Conservation (phyloP, 345 rosid genomes). For the Crucihimalaya himalaica region DNA sequence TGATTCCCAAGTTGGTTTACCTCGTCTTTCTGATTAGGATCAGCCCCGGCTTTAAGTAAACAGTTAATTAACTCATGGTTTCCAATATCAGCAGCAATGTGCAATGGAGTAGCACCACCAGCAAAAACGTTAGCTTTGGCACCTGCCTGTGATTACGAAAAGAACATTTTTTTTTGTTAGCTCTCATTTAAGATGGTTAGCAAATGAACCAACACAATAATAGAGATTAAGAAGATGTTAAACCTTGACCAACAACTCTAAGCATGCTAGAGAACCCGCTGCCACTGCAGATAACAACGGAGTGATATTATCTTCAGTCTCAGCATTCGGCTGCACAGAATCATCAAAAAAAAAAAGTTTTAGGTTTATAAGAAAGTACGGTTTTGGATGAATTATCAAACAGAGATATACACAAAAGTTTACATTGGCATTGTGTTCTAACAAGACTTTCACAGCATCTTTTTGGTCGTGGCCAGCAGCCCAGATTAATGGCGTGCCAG, state of each 20-base stretch:
- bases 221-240: constrained; percentile 18
- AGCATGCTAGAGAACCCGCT: constrained; percentile 77
- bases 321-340: constrained; percentile 83
- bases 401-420: constrained; percentile 2
- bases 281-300: constrained; percentile 90
- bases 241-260: constrained; percentile 81
- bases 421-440: constrained; percentile 81
- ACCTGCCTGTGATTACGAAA: constrained; percentile 63
- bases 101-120: constrained; percentile 94
- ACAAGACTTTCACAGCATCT: constrained; percentile 72
- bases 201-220: neutral
- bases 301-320: constrained; percentile 82
- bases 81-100: constrained; percentile 85
- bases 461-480: constrained; percentile 88
- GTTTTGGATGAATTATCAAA: neutral
- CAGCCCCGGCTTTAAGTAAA: constrained; percentile 83
- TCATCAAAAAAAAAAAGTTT: neutral
- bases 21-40: constrained; percentile 77
- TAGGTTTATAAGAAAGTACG: neutral
- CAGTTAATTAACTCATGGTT: constrained; percentile 61
- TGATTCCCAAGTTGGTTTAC: constrained; percentile 35
- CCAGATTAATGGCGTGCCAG: constrained; percentile 90
- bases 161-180: constrained; percentile 8
- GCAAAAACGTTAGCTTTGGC: constrained; percentile 73
- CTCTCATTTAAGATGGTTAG: neutral